Base-by-base conservation (phyloP, 371 early-diverging fungal genomes). In the Rhizopus arrhizus region DNA sequence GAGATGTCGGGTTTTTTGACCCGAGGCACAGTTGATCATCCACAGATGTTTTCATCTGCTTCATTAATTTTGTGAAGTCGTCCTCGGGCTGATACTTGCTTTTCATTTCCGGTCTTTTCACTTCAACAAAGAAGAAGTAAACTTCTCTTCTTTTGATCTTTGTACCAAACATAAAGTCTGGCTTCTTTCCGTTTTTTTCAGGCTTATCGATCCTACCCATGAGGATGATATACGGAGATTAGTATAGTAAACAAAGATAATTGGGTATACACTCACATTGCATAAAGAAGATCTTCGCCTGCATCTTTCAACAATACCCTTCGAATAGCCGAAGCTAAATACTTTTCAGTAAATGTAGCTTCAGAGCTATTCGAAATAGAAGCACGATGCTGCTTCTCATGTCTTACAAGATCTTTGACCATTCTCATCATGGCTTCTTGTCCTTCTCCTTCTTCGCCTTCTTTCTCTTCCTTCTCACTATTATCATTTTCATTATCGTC, bases 151-250 rank as follows among this genome's bases (percentile, higher is more conserved):
- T 41, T 9, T 29, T 54, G 40, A 31, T 3, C n/a, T 38, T 50
- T 34, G 58, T 63, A 11, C 58, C 63, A 7, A 63, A 46, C 56
- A 61, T 61, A 12, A 61, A 58, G 22, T 52, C 58, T 45, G 58
- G 58, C 31, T 53, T 54, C 31, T 41, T 54, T 13, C 54, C 29
- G 2, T 54, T 35, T n/a, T 42, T 41, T 2, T 28, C 22, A 3
- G 40, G 42, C 41, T 42, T 54, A 10, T 54, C 54, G 5, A 41
- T 16, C 12, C 56, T 61, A 54, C 48, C 41, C 58, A 58, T 49
- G 50, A 49, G 50, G 12, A 57, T 38, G 56, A 45, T 48, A 57
- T 57, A 57, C 8, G 49, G 46, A 36, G 31, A 35, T 59, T 59
- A 59, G 45, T 38, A 48, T 36, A 28, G 48, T 46, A 42, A 58